These are phyloP conservation scores for Dendrobium huoshanense DNA, from an alignment of 106 monocot species.

Conservation along the genomic window DNA sequence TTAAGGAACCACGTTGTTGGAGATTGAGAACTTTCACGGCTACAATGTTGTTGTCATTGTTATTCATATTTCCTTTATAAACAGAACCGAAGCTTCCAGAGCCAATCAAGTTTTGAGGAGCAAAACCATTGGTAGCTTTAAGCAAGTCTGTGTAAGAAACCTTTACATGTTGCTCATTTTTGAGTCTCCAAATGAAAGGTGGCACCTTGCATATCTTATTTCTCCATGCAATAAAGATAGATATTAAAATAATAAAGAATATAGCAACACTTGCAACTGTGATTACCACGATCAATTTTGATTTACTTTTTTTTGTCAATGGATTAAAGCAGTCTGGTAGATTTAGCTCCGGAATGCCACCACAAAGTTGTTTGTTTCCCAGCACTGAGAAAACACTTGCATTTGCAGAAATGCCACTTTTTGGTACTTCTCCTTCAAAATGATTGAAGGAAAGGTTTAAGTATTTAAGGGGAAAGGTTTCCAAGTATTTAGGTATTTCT, in stretches of 20 bases:
- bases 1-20: slow-evolving; percentile 21
- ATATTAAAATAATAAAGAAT: no score
- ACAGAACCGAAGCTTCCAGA: background rate
- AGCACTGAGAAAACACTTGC: slow-evolving; percentile 2
- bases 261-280: no score
- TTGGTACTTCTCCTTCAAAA: slow-evolving; percentile 1
- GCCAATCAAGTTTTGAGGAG: slow-evolving; percentile 26
- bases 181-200: no score
- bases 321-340: slow-evolving; percentile 12
- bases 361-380: slow-evolving; percentile 20
- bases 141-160: slow-evolving; percentile 22
- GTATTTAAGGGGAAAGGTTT: background rate
- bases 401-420: background rate
- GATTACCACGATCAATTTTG: background rate
- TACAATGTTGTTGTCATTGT: background rate
- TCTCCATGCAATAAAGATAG: background rate
- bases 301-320: background rate
- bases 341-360: slow-evolving; percentile 7
- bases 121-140: slow-evolving; percentile 25
- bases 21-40: slow-evolving; percentile 45
- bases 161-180: background rate
- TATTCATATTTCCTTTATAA: slow-evolving; percentile 15
- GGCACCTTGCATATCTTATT: background rate
- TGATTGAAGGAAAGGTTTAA: slow-evolving; percentile 19
- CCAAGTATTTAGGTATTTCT: slow-evolving; percentile 1